Evolutionary conservation across 1,139 yeast genomes (phyloP).

Genomic region (Saccharomycopsis phalli): DNA sequence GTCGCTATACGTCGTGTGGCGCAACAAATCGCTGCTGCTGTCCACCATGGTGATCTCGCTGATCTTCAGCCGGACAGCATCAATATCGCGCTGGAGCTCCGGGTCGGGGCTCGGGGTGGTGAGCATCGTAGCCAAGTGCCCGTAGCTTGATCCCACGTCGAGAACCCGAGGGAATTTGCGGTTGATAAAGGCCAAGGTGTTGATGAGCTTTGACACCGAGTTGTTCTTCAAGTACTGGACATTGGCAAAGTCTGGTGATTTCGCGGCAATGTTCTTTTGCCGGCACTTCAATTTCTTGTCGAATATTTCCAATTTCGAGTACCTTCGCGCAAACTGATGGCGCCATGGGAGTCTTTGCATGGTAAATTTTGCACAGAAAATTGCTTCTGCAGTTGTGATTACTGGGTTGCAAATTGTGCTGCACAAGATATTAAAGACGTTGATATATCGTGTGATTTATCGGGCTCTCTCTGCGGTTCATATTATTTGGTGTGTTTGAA

Average conservation of each 20-base stretch:
- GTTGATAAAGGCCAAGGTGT: constrained; percentile 65
- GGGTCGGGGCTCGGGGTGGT: constrained; percentile 21
- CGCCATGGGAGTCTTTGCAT: too few species aligned
- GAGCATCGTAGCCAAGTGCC: constrained; percentile 37
- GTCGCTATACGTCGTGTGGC: constrained; percentile 28
- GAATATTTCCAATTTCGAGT: constrained; percentile 45
- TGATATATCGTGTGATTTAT: too few species aligned
- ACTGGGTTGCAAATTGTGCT: too few species aligned
- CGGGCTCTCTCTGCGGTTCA: too few species aligned
- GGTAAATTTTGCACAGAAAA: too few species aligned
- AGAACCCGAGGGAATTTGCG: constrained; percentile 51
- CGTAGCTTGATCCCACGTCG: constrained; percentile 71
- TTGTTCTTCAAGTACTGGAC: constrained; percentile 76
- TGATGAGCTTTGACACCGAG: constrained; percentile 64
- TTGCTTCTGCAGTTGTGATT: too few species aligned
- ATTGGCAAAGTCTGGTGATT: constrained; percentile 40
- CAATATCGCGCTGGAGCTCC: constrained; percentile 44
- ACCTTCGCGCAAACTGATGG: too few species aligned
- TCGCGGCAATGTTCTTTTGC: constrained; percentile 46
- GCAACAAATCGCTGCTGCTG: constrained; percentile 47
- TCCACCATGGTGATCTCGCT: constrained; percentile 61
- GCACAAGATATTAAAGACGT: too few species aligned
- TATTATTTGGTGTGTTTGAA: too few species aligned
- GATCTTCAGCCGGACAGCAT: constrained; percentile 42
- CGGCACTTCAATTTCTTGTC: constrained; percentile 50